A percentile compares a stretch with the other conserved stretches of the same genome.
These are phyloP conservation scores for Colletotrichum phormii DNA, from an alignment of 2,329 filamentous ascomycete genomes.

Conservation along the genomic window DNA sequence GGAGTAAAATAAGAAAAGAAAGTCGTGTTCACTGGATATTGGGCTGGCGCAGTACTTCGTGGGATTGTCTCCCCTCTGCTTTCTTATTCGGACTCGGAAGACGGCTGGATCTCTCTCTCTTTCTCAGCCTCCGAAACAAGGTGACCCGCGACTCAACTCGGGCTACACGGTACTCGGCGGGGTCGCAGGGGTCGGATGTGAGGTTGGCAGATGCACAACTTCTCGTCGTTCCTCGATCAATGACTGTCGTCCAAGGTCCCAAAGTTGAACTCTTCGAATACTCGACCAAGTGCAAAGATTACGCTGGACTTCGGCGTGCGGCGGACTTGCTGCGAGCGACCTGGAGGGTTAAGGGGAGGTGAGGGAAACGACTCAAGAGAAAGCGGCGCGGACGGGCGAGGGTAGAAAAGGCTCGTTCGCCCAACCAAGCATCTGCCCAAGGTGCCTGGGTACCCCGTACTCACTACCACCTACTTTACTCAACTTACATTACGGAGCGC, in stretches of 20 bases:
- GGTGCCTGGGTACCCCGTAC: slow-evolving; percentile 32
- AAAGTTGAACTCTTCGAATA: slow-evolving; percentile 19
- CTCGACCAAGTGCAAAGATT: slow-evolving; percentile 30
- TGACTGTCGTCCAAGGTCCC: slow-evolving; percentile 33
- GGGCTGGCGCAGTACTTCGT: slow-evolving; percentile 7
- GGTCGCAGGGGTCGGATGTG: slow-evolving; percentile 7
- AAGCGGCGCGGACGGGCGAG: slow-evolving; percentile 30
- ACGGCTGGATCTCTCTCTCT: slow-evolving; percentile 17
- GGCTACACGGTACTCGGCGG: slow-evolving; percentile 25
- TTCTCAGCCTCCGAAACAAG: slow-evolving; percentile 31
- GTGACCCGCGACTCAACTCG: slow-evolving; percentile 29
- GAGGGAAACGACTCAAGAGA: slow-evolving; percentile 12
- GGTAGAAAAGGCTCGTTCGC: slow-evolving; percentile 37
- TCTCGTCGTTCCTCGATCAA: slow-evolving; percentile 23
- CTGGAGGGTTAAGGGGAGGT: slow-evolving; percentile 30
- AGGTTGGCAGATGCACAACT: slow-evolving; percentile 12
- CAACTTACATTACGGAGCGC: background rate
- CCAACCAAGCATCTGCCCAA: slow-evolving; percentile 23
- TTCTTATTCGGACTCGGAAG: slow-evolving; percentile 34
- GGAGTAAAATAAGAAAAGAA: background rate
- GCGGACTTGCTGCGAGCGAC: slow-evolving; percentile 20
- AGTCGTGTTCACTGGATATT: background rate
- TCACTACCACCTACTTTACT: slow-evolving; percentile 18
- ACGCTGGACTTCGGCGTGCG: slow-evolving; percentile 30
- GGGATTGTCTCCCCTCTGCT: slow-evolving; percentile 26